These are phyloP conservation scores for Excoecaria cochinchinensis DNA, from an alignment of 345 rosid genomes.

Conservation along the genomic window DNA sequence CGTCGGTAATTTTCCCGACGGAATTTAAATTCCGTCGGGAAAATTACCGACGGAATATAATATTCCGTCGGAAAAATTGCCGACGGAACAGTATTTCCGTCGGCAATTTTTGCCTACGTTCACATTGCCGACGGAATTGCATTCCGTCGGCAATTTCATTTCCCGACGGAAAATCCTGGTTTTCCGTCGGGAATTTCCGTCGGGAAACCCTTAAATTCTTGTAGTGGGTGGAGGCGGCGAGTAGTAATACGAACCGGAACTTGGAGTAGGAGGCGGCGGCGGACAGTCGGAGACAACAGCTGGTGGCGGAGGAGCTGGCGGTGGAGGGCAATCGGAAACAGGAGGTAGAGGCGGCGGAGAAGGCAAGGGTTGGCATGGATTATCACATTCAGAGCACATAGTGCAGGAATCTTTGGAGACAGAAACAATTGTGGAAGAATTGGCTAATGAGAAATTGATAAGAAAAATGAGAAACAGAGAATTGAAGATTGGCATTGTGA, in stretches of 20 bases:
- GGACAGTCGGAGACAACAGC: slow-evolving; percentile 23
- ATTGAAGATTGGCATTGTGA: neutral
- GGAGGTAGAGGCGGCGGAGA: slow-evolving; percentile 23
- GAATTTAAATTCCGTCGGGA: no score
- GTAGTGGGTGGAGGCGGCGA: slow-evolving; percentile 12
- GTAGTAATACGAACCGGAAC: slow-evolving; percentile 7
- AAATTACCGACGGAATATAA: no score
- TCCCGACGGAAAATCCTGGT: no score
- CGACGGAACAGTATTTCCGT: no score
- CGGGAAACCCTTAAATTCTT: no score
- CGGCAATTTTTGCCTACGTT: no score
- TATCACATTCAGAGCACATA: slow-evolving; percentile 35
- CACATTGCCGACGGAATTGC: no score
- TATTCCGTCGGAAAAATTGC: no score
- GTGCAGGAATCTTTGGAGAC: slow-evolving; percentile 33
- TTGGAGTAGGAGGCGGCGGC: slow-evolving; percentile 20
- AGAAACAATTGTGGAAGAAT: neutral
- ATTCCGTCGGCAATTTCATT: no score
- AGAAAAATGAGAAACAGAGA: neutral
- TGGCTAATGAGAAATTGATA: neutral
- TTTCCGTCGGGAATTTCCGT: no score
- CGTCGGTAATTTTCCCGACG: no score
- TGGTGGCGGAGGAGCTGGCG: neutral
- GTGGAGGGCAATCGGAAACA: slow-evolving; percentile 19
- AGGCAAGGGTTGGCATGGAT: slow-evolving; percentile 35